These are phyloP conservation scores for Amaranthus tricolor DNA, from an alignment of 179 eudicot genomes.

Conservation along the genomic window DNA sequence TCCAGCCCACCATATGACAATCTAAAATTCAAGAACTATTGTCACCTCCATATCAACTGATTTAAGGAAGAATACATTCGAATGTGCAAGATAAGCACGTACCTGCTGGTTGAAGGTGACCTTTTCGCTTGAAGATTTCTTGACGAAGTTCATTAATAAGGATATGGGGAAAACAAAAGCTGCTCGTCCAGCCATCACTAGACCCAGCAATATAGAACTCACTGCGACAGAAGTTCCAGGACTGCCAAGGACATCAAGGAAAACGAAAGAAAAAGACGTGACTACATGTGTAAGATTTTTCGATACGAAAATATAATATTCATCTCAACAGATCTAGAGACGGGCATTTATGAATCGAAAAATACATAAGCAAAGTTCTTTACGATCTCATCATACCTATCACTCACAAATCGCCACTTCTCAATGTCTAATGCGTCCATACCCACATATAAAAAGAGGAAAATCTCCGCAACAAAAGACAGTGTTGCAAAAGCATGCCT, in stretches of 20 bases:
- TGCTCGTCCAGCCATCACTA: slow-evolving; percentile 86
- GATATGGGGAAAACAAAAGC: slow-evolving; percentile 88
- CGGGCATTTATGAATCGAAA: slow-evolving; percentile 2
- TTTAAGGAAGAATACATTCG: background rate
- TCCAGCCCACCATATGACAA: slow-evolving; percentile 98
- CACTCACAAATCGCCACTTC: slow-evolving; percentile 78
- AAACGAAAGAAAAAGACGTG: background rate
- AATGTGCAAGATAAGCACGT: slow-evolving; percentile 14
- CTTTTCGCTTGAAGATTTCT: slow-evolving; percentile 43
- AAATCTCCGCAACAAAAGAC: slow-evolving; percentile 84
- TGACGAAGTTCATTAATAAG: slow-evolving; percentile 55
- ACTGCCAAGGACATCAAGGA: slow-evolving; percentile 41
- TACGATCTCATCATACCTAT: slow-evolving; percentile 42
- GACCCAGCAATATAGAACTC: slow-evolving; percentile 68
- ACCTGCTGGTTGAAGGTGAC: slow-evolving; percentile 73
- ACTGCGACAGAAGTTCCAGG: slow-evolving; percentile 74
- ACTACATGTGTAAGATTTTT: background rate
- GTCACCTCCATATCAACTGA: background rate
- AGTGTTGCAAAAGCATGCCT: slow-evolving; percentile 94
- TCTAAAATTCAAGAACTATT: slow-evolving; percentile 29
- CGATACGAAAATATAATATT: background rate
- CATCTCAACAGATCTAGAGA: slow-evolving; percentile 4
- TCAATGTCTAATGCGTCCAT: slow-evolving; percentile 97
- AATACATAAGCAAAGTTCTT: background rate
- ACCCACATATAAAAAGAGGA: slow-evolving; percentile 92